Conservation (phyloP, 768 basidiomycete species). For the Lactarius pseudohatsudake region DNA sequence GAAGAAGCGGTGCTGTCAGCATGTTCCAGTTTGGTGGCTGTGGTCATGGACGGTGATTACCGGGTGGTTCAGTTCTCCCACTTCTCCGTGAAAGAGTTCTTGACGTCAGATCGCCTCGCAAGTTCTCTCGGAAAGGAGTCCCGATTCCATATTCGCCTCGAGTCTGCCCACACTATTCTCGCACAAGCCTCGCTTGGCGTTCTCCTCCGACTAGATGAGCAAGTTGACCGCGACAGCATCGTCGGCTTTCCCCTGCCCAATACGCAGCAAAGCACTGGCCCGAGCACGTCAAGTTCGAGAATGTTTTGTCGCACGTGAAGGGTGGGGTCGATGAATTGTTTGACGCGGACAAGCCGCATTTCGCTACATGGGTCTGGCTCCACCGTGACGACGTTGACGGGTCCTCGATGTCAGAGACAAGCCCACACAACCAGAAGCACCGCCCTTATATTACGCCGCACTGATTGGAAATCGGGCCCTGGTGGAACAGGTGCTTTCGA, state of each 20-base stretch:
- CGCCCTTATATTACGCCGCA: neutral
- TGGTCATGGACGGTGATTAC: neutral
- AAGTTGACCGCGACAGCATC: neutral
- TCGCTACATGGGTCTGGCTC: neutral
- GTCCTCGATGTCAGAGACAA: neutral
- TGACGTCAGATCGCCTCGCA: no score
- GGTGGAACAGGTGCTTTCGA: neutral
- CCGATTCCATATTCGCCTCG: no score
- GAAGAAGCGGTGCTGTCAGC: neutral
- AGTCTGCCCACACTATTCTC: no score
- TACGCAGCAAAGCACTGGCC: neutral
- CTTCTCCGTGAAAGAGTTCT: no score
- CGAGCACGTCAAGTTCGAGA: neutral
- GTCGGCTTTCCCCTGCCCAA: neutral
- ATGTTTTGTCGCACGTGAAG: neutral
- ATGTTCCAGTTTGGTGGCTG: neutral
- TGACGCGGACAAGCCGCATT: neutral
- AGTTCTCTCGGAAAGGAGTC: no score
- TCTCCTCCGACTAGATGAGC: no score
- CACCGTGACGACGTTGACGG: neutral
- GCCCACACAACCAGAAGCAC: neutral
- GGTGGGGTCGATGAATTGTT: neutral
- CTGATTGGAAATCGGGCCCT: neutral
- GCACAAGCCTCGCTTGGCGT: no score
- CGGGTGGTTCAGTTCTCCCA: neutral